Base-by-base conservation (phyloP, 352 stramenopile species). In the Blastocystis sp. region DNA sequence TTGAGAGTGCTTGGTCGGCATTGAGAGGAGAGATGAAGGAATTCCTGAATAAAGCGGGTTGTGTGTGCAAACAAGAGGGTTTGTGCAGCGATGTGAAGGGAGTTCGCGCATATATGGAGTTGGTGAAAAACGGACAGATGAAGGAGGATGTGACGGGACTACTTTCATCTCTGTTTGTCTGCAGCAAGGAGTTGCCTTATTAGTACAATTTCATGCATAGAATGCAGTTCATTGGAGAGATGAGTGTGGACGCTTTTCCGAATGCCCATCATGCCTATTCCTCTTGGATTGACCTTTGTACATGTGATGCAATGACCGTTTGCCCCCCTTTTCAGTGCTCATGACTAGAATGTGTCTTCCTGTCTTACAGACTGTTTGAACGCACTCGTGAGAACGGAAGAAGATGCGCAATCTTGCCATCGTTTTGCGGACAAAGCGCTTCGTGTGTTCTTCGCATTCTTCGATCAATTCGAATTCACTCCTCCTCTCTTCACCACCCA, bases 141-240 rank as follows among this genome's bases (percentile, higher is more conserved):
- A 3, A 76, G n/a, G 65, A 34, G 4, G 34, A 34, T 14, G 21
- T 76, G 34, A 45, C 65, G 21, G 65, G 43, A 76, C 34, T 76
- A 7, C 21, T 76, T 34, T n/a, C 65, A 11, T 21, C 65, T 43
- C 1, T 76, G 38, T 76, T 21, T 42, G 21, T 34, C 24, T 76
- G 65, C 65, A 76, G 43, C 24, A 76, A 76, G 34, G 21, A 60
- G 66, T 77, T 60, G 54, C 21, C 21, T 61, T 11, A 61, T 21
- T 61, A 11, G 1, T 0, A 61, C 0, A 61, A 34, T 34, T 34
- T 34, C 28, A 34, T 34, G 28, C 28, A 0, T 34, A 34, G 28
- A 34, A 34, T 34, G 28, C 28, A 34, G 28, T 34, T 34, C 28
- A 34, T 34, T 34, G 28, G 28, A 34, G 28, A 34, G 28, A 34